phyloP scores from a whole-genome alignment of 139 green algal species.

The Chara braunii region DNA sequence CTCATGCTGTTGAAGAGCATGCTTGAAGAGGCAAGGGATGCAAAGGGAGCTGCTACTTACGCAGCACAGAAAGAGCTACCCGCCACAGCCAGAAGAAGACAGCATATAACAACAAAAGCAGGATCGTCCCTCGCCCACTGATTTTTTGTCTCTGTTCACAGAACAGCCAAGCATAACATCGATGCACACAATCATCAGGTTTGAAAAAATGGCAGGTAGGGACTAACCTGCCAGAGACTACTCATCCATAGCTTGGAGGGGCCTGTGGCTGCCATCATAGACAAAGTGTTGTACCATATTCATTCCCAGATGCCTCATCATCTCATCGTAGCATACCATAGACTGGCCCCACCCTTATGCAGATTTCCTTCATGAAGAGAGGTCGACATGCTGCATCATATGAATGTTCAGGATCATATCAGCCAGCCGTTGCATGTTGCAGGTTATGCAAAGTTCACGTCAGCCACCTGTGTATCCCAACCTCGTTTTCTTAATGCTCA shows the following conservation, averaged over 20 bases:
- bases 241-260: not conserved
- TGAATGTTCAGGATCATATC: too few species aligned
- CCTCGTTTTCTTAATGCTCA: too few species aligned
- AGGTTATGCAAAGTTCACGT: too few species aligned
- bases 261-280: not conserved
- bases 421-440: too few species aligned
- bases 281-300: not conserved
- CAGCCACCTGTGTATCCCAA: too few species aligned
- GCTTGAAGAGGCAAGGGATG: too few species aligned
- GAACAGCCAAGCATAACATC: too few species aligned
- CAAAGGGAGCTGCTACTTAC: slow-evolving; percentile 40
- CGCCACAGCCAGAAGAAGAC: slow-evolving; percentile 58
- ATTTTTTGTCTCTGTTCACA: slow-evolving; percentile 94
- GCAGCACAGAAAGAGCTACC: slow-evolving; percentile 70
- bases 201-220: not conserved
- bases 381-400: too few species aligned
- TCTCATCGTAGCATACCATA: not conserved
- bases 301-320: not conserved
- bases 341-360: too few species aligned
- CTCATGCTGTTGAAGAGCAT: too few species aligned
- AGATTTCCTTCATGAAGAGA: too few species aligned
- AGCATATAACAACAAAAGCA: slow-evolving; percentile 81
- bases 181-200: not conserved
- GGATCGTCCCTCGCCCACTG: slow-evolving; percentile 94
- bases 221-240: not conserved